phyloP scores from a whole-genome alignment of 768 basidiomycete genomes.

The Termitomyces sp. region DNA sequence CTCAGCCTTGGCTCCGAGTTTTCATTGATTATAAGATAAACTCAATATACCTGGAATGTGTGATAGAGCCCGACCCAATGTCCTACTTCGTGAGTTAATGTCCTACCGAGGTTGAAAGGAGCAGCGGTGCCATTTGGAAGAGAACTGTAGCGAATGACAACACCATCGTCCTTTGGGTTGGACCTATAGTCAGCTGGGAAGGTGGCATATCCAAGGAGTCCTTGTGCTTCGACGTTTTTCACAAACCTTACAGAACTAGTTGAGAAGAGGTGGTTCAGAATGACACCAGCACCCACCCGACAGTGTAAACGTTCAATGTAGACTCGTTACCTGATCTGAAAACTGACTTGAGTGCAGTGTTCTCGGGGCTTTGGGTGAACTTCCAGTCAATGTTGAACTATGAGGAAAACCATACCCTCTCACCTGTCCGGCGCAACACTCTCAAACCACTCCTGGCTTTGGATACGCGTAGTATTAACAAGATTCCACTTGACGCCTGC shows the following conservation, averaged over 20 bases:
- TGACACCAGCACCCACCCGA: constrained; percentile 16
- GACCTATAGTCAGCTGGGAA: constrained; percentile 35
- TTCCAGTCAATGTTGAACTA: too few species aligned
- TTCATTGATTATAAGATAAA: neutral
- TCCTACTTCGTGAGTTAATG: constrained; percentile 43
- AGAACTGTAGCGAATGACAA: constrained; percentile 25
- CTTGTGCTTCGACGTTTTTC: constrained; percentile 17
- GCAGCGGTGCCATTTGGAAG: neutral
- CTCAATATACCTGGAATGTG: constrained; percentile 31
- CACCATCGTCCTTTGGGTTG: constrained; percentile 38
- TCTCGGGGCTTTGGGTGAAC: constrained; percentile 18
- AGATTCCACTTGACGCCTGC: constrained; percentile 35
- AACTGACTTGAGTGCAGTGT: constrained; percentile 37
- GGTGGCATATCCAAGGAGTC: constrained; percentile 44
- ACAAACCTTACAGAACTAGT: neutral
- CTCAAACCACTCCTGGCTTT: constrained; percentile 43
- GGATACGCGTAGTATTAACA: constrained; percentile 33
- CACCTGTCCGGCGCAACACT: constrained; percentile 29
- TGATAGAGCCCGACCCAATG: constrained; percentile 47
- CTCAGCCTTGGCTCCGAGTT: neutral
- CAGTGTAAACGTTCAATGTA: constrained; percentile 33
- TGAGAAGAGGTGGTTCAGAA: neutral
- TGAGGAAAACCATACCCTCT: constrained; percentile 2
- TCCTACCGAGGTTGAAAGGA: constrained; percentile 38
- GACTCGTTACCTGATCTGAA: constrained; percentile 33